Evolutionary conservation across 352 stramenopile species (phyloP).

Genomic region (Peronospora destructor): DNA sequence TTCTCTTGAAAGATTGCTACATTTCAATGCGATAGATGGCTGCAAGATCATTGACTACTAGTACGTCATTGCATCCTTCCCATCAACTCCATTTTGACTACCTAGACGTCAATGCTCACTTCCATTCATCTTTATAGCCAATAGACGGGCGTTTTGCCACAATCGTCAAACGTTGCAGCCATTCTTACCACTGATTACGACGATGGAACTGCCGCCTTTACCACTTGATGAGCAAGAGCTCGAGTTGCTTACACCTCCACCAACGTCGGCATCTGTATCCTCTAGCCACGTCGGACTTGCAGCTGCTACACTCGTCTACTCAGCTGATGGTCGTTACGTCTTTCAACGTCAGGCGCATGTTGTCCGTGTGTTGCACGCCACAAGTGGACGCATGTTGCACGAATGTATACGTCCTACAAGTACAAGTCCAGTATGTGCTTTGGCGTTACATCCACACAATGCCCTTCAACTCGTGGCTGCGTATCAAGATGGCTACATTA

Average conservation of each 20-base stretch:
- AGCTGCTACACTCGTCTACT: slow-evolving; percentile 46
- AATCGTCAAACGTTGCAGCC: not conserved
- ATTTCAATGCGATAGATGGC: not conserved
- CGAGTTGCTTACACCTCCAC: slow-evolving; percentile 32
- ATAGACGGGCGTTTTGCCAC: too few relatives aligned
- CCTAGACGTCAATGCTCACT: slow-evolving; percentile 6
- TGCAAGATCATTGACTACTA: not conserved
- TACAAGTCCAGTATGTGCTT: slow-evolving; percentile 30
- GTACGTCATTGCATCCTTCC: not conserved
- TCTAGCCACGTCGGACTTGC: slow-evolving; percentile 2
- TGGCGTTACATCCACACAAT: slow-evolving; percentile 69
- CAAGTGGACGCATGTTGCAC: slow-evolving; percentile 69
- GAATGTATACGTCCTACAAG: slow-evolving; percentile 41
- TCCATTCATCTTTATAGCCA: slow-evolving; percentile 4
- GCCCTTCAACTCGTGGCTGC: slow-evolving; percentile 57
- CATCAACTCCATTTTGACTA: not conserved
- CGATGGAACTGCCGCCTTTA: slow-evolving; percentile 4
- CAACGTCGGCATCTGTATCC: not conserved
- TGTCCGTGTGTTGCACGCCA: slow-evolving; percentile 60
- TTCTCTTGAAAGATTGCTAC: too few relatives aligned
- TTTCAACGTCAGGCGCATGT: slow-evolving; percentile 76
- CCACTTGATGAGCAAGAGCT: slow-evolving; percentile 12
- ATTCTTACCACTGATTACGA: slow-evolving; percentile 6
- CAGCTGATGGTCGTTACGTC: slow-evolving; percentile 58
- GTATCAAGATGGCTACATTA: slow-evolving; percentile 57